Evolutionary conservation across 257 asterid genomes (phyloP).

Genomic region (Fraxinus americana): DNA sequence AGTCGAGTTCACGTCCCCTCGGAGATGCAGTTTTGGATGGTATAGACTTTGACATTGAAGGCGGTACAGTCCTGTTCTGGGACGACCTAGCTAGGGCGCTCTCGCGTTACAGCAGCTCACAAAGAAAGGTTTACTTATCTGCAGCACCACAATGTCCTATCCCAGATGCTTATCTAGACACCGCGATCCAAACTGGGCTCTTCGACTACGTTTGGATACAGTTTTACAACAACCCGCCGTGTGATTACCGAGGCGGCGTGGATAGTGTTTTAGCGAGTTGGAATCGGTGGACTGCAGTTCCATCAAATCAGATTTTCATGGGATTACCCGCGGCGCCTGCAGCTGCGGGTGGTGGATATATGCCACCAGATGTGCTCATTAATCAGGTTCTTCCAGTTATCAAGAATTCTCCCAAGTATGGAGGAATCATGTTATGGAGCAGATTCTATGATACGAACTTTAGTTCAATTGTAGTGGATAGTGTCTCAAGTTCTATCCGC

Average conservation of each 20-base stretch:
- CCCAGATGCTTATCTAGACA: conserved; percentile 41
- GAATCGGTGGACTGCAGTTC: conserved; percentile 41
- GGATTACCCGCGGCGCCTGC: conserved; percentile 58
- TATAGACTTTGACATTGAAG: conserved; percentile 53
- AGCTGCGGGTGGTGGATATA: conserved; percentile 53
- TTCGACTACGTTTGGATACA: conserved; percentile 67
- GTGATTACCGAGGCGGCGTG: conserved; percentile 38
- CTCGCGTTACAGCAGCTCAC: conserved; percentile 25
- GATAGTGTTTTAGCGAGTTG: conserved; percentile 38
- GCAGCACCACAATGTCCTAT: conserved; percentile 62
- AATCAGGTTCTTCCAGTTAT: conserved; percentile 56
- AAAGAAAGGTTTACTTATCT: conserved; percentile 42
- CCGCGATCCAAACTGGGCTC: conserved; percentile 48
- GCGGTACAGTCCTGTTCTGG: conserved; percentile 34
- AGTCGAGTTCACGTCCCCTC: conserved; percentile 40
- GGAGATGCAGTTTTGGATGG: conserved; percentile 58
- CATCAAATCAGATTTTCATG: conserved; percentile 43
- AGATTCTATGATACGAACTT: conserved; percentile 46
- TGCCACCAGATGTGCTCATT: conserved; percentile 50
- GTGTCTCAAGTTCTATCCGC: conserved; percentile 24
- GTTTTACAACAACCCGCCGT: conserved; percentile 53
- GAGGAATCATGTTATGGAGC: conserved; percentile 69
- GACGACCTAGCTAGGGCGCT: conserved; percentile 46
- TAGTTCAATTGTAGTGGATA: conserved; percentile 43
- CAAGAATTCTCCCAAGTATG: conserved; percentile 47